A percentile compares a stretch with the other conserved stretches of the same genome.
Evolutionary conservation across 2,329 filamentous ascomycete species (phyloP).

Genomic region (Elsinoe necatrix): DNA sequence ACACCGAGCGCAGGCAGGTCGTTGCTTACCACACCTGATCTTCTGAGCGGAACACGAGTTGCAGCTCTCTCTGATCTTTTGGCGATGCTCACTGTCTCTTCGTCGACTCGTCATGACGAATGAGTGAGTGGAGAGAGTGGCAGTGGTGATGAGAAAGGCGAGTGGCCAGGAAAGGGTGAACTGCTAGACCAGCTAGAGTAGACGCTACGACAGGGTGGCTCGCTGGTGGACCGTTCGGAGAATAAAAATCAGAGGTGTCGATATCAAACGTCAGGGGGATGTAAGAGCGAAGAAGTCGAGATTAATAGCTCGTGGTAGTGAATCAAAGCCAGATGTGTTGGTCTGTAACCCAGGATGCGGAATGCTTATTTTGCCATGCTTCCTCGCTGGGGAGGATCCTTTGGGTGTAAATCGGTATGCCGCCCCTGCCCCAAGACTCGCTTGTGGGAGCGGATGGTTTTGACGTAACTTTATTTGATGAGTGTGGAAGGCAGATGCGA

Average conservation of each 20-base stretch:
- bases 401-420: conserved; percentile 4
- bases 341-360: conserved; percentile 8
- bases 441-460: conserved; percentile 12
- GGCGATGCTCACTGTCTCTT: conserved; percentile 15
- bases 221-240: background rate
- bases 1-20: conserved; percentile 22
- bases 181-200: conserved; percentile 10
- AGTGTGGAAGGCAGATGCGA: conserved; percentile 14
- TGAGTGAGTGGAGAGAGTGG: background rate
- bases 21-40: conserved; percentile 19
- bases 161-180: background rate
- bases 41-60: conserved; percentile 15
- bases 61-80: conserved; percentile 16
- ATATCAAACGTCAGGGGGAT: background rate
- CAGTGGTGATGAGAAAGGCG: background rate
- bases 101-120: conserved; percentile 15
- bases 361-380: conserved; percentile 14
- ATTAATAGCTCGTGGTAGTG: conserved; percentile 11
- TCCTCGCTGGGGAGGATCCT: background rate
- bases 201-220: conserved; percentile 1
- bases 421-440: conserved; percentile 7
- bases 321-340: background rate
- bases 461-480: conserved; percentile 15
- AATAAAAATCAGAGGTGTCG: conserved; percentile 4
- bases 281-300: conserved; percentile 8